Percentiles rank a stretch among this genome's conserved stretches.
Conservation (phyloP, 768 basidiomycete genomes). For the Mycena maculata region DNA sequence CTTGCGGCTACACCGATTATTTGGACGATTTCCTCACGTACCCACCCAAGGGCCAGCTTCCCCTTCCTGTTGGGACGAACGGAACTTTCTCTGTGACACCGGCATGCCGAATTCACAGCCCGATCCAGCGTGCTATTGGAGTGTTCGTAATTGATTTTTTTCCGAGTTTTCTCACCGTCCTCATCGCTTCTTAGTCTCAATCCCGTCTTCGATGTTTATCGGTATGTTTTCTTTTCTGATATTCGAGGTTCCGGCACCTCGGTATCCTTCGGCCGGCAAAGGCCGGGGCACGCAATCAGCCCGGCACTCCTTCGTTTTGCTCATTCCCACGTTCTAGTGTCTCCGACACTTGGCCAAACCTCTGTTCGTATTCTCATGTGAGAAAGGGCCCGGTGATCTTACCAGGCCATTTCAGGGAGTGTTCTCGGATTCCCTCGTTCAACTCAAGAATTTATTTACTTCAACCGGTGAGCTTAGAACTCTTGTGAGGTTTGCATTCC, state of each 20-base stretch:
- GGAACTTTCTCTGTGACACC: slow-evolving; percentile 54
- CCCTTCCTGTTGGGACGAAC: slow-evolving; percentile 64
- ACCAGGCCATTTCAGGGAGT: slow-evolving; percentile 50
- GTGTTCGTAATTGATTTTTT: slow-evolving; percentile 47
- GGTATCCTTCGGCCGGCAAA: not conserved
- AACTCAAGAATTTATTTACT: slow-evolving; percentile 67
- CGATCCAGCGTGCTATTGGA: slow-evolving; percentile 61
- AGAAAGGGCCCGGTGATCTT: not conserved
- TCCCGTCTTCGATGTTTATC: slow-evolving; percentile 67
- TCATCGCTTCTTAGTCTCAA: slow-evolving; percentile 50
- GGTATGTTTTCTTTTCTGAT: slow-evolving; percentile 41
- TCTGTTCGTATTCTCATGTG: slow-evolving; percentile 46
- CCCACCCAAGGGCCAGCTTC: slow-evolving; percentile 71
- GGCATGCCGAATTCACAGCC: slow-evolving; percentile 59
- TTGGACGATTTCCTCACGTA: slow-evolving; percentile 70
- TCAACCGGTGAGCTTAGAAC: slow-evolving; percentile 53
- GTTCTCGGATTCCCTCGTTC: slow-evolving; percentile 78
- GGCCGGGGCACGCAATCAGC: no score
- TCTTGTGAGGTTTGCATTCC: not conserved
- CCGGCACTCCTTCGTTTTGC: not conserved
- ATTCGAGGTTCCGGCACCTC: no score
- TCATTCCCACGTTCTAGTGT: slow-evolving; percentile 46
- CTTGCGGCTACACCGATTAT: slow-evolving; percentile 72
- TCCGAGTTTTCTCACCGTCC: not conserved
- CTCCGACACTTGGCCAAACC: slow-evolving; percentile 63